Conservation (phyloP, 805 yeast species). For the Kockiozyma suomiensis region DNA sequence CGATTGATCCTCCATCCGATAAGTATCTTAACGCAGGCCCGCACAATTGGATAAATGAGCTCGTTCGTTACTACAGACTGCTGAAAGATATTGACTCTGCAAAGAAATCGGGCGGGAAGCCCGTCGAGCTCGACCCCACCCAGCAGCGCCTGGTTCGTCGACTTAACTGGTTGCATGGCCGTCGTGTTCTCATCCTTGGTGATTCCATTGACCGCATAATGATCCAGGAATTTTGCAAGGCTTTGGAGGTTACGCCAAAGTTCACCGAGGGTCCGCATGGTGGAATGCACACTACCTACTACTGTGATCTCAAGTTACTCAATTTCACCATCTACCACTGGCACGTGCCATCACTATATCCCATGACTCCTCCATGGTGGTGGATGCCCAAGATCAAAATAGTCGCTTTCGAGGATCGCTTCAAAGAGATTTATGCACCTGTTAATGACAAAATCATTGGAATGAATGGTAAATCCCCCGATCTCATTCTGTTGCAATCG, state of each 20-base stretch:
- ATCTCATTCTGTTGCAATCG: conserved; percentile 25
- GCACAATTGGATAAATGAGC: conserved; percentile 23
- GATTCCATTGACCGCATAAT: conserved; percentile 32
- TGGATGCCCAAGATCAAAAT: conserved; percentile 28
- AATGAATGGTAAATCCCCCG: conserved; percentile 26
- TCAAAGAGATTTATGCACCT: conserved; percentile 16
- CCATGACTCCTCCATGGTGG: conserved; percentile 31
- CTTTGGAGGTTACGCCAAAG: background rate
- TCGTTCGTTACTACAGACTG: conserved; percentile 4
- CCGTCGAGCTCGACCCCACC: background rate
- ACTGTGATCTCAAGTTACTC: conserved; percentile 16
- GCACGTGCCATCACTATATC: conserved; percentile 30
- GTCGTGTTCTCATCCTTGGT: conserved; percentile 28
- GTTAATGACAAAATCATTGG: conserved; percentile 17
- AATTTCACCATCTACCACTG: conserved; percentile 30
- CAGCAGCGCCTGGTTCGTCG: conserved; percentile 20
- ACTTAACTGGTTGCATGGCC: conserved; percentile 28
- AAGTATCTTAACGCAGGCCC: conserved; percentile 12
- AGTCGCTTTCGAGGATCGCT: conserved; percentile 32
- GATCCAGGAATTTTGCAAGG: conserved; percentile 28
- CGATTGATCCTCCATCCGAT: conserved; percentile 16
- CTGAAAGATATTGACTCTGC: conserved; percentile 2
- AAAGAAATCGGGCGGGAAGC: background rate
- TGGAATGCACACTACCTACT: conserved; percentile 29
- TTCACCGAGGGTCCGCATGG: conserved; percentile 12